phyloP scores from a whole-genome alignment of 1,284 basidiomycete species.

The Mrakiaceae sp. region DNA sequence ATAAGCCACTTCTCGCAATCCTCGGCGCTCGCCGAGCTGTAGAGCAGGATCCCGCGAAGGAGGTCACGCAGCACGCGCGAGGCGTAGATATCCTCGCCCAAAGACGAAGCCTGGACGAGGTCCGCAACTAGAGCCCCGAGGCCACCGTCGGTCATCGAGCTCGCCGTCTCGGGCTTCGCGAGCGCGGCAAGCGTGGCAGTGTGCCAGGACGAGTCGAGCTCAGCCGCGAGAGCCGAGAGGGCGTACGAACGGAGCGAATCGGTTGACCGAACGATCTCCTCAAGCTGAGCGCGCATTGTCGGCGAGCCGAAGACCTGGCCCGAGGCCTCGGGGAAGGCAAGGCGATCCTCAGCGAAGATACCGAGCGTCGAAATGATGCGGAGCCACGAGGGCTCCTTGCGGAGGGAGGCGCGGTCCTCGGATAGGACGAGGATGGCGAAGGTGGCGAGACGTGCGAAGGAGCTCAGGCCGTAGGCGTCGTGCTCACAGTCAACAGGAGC shows the following conservation, averaged over 20 bases:
- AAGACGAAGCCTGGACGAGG: slow-evolving; percentile 10
- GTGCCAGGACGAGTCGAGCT: slow-evolving; percentile 42
- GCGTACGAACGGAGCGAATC: slow-evolving; percentile 59
- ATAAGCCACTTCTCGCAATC: slow-evolving; percentile 69
- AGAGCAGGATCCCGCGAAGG: slow-evolving; percentile 47
- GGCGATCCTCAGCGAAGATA: slow-evolving; percentile 36
- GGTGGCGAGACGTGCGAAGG: slow-evolving; percentile 53
- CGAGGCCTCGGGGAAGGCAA: slow-evolving; percentile 40
- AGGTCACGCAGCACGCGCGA: slow-evolving; percentile 49
- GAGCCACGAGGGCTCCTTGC: slow-evolving; percentile 47
- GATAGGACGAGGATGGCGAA: slow-evolving; percentile 51
- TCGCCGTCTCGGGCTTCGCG: slow-evolving; percentile 15
- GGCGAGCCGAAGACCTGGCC: slow-evolving; percentile 43
- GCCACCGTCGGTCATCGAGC: slow-evolving; percentile 19
- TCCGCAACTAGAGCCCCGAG: background rate
- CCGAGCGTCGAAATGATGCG: slow-evolving; percentile 29
- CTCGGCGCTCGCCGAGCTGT: slow-evolving; percentile 44
- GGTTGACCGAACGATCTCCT: slow-evolving; percentile 42
- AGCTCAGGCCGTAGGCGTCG: slow-evolving; percentile 45
- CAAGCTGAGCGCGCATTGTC: slow-evolving; percentile 36
- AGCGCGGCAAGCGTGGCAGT: slow-evolving; percentile 36
- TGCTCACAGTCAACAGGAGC: slow-evolving; percentile 6
- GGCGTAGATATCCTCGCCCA: slow-evolving; percentile 35
- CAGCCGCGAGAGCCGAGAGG: slow-evolving; percentile 43
- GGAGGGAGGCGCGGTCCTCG: slow-evolving; percentile 51